phyloP scores from a whole-genome alignment of 495 filamentous ascomycete genomes.

The Echria macrotheca region DNA sequence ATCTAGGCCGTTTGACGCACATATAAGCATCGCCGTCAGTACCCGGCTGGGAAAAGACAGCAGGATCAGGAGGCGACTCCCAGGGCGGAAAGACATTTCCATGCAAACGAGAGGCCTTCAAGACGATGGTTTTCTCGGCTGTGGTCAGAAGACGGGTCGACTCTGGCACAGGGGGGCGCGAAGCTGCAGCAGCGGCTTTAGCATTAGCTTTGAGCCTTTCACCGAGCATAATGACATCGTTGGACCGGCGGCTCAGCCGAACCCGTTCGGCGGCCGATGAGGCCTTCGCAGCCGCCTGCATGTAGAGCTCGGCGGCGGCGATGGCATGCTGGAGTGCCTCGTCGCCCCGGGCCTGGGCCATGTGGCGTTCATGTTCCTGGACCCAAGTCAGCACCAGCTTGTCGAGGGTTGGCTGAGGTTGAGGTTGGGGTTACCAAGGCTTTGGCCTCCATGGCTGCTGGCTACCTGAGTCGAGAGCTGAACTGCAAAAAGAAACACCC shows the following conservation, averaged over 20 bases:
- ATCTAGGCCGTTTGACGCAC: constrained; percentile 20
- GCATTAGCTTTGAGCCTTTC: constrained; percentile 62
- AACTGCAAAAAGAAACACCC: too few relatives aligned
- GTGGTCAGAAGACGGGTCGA: constrained; percentile 61
- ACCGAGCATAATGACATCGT: constrained; percentile 58
- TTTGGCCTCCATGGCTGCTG: constrained; percentile 27
- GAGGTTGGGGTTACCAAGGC: constrained; percentile 39
- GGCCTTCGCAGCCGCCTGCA: constrained; percentile 60
- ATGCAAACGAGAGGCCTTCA: constrained; percentile 72
- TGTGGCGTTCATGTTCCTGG: constrained; percentile 57
- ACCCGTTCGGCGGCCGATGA: constrained; percentile 49
- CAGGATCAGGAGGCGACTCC: constrained; percentile 50
- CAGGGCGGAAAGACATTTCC: constrained; percentile 79
- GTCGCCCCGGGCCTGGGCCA: constrained; percentile 51
- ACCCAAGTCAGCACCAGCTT: too few relatives aligned
- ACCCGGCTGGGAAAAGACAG: constrained; percentile 45
- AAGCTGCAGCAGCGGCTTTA: constrained; percentile 17
- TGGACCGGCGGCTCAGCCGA: constrained; percentile 57
- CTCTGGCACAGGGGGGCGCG: constrained; percentile 38
- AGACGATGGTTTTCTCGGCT: constrained; percentile 71
- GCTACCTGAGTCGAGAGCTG: too few relatives aligned
- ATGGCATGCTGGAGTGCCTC: constrained; percentile 70
- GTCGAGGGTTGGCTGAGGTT: too few relatives aligned
- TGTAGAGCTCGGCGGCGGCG: constrained; percentile 67
- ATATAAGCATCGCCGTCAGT: constrained; percentile 31